Conservation (phyloP, 1,139 yeast species). For the Geotrichum restrictum region DNA sequence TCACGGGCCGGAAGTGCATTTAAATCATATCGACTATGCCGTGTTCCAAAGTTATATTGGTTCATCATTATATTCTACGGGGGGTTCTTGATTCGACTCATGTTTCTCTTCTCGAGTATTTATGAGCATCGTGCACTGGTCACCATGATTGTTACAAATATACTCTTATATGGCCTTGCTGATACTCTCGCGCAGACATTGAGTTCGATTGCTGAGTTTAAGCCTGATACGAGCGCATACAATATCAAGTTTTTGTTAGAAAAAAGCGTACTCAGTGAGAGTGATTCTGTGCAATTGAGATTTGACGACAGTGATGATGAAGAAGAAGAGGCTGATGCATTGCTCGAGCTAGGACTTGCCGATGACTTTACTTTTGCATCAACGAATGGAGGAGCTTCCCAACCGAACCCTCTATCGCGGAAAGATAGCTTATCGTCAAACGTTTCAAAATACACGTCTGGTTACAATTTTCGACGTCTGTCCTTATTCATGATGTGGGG, state of each 20-base stretch:
- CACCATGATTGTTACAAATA: constrained; percentile 79
- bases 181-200: constrained; percentile 85
- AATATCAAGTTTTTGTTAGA: constrained; percentile 34
- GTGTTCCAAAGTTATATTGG: constrained; percentile 39
- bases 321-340: constrained; percentile 30
- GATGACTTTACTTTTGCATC: constrained; percentile 21
- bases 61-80: constrained; percentile 35
- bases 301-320: constrained; percentile 6
- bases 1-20: background rate
- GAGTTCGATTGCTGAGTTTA: constrained; percentile 34
- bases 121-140: constrained; percentile 64
- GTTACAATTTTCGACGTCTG: constrained; percentile 65
- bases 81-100: constrained; percentile 35
- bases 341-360: constrained; percentile 37
- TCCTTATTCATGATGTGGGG: constrained; percentile 84
- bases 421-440: constrained; percentile 41
- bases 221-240: constrained; percentile 27
- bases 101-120: constrained; percentile 42
- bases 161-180: constrained; percentile 79
- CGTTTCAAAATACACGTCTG: constrained; percentile 25
- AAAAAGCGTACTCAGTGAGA: constrained; percentile 28
- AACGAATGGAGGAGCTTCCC: constrained; percentile 22
- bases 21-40: constrained; percentile 27
- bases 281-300: background rate
- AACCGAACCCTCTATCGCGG: constrained; percentile 26